Base-by-base conservation (phyloP, 2,329 filamentous ascomycete species). In the Cryphonectria nitschkei region DNA sequence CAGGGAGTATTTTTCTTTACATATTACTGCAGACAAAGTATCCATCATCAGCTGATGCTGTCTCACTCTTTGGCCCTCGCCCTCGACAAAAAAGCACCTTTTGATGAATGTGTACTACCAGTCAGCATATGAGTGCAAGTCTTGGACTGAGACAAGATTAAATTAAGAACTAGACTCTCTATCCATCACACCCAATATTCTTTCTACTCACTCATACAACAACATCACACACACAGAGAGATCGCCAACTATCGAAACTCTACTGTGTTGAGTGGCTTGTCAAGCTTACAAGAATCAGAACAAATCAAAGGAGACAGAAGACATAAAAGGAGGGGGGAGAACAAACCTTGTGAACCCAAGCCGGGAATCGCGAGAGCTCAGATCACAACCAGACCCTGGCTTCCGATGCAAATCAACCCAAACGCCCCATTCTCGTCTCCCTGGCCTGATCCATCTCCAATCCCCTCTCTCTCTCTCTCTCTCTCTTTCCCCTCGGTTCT, bases 141-240 rank as follows among this genome's bases (percentile, higher is more conserved):
- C 46, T n/a, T 50, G 46, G 16, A n/a, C 69, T 60, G 65, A 70
- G 69, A 70, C 69, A 70, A 34, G 26, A 52, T 58, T 54, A 70
- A 60, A 58, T 19, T 64, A 65, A 52, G 65, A 70, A 56, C 13
- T 26, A 58, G 29, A 41, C 50, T 68, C 34, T 34, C n/a, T n/a
- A 50, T n/a, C 8, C 22, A n/a, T n/a, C 46, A 8, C 29, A 16
- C 52, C 50, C 46, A 64, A 9, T 34, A 66, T 63, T 63, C 60
- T 37, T 43, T 9, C 50, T 52, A 7, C 34, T 37, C 34, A 26
- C 34, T 4, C 56, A 70, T 61, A 54, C 50, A 54, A 7, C 22
- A 52, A 34, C 50, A 6, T 11, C 50, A 14, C 50, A 2, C n/a
- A 16, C 26, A 56, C 52, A 29, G 6, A 29, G 11, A 56, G 1